Base-by-base conservation (phyloP, 176 grass and related monocot genomes). In the Hyparrhenia diplandra region DNA sequence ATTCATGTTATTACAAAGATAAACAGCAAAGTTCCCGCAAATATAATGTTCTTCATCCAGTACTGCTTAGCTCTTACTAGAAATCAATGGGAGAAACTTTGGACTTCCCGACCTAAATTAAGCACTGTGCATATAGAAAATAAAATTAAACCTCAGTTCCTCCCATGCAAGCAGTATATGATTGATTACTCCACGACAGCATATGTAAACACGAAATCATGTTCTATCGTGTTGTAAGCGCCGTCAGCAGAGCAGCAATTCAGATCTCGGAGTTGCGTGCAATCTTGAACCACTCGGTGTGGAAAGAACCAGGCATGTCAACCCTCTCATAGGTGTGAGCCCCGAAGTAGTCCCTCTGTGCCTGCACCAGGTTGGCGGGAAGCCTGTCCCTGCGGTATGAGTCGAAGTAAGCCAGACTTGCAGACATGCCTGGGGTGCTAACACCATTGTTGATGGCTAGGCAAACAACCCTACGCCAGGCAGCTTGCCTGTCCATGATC, bases 281-380 rank as follows among this genome's bases (percentile, higher is more conserved):
- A 3, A 66, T 90, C 85, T 95, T 95, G 82, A 92, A 95, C 93
- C 93, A 95, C 57, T 95, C 87, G 2, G 93, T 95, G 69, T 92
- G 93, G 87, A 84, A 95, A 2, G 89, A 83, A 36, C 90, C 93
- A 2, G 84, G 85, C 73, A 92, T 85, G 80, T 95, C 92, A 2
- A 87, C 88, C 78, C 92, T 95, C 87, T 95, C 89, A 1, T 92
- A 95, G 25, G 93, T 95, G 85, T 95, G 93, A 36, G 93, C 87
- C 0, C 90, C 90, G 9, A 95, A 95, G 59, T 95, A 95, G 75
- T 95, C 93, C 55, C 93, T 89, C 85, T 95, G 93, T 3, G 93
- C 93, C 84, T 95, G 93, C 52, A 95, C 90, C 70, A 95, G 65
- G 79, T 95, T 95, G 0, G 93, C 93, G 0, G 93, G 90, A 2